These are phyloP conservation scores for Arachnopeziza araneosa DNA, from an alignment of 2,329 filamentous ascomycete genomes.

Conservation along the genomic window DNA sequence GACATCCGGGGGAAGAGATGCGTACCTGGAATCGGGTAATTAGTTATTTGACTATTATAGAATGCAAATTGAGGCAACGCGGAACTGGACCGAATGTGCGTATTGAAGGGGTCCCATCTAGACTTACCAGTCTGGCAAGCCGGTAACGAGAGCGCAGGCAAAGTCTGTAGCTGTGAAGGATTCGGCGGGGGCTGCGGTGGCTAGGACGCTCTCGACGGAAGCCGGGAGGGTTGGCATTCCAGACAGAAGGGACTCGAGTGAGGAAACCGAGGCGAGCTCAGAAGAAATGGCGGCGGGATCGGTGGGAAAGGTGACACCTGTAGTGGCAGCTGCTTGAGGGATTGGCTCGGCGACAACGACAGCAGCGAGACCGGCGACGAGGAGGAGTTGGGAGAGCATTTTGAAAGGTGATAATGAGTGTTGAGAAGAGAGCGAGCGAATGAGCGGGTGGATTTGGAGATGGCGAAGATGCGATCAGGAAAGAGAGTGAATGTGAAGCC, in stretches of 20 bases:
- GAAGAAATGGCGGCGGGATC: constrained; percentile 3
- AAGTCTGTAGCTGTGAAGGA: neutral
- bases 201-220: constrained; percentile 9
- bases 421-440: neutral
- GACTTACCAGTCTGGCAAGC: constrained; percentile 5
- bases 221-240: constrained; percentile 13
- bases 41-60: no score
- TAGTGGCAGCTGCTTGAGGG: constrained; percentile 1
- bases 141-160: constrained; percentile 1
- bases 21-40: neutral
- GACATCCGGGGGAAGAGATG: constrained; percentile 7
- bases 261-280: constrained; percentile 4
- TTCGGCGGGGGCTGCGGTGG: constrained; percentile 9
- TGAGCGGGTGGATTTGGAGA: neutral
- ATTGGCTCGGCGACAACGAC: constrained; percentile 7
- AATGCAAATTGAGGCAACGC: no score
- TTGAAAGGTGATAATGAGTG: neutral
- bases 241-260: constrained; percentile 2
- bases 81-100: no score
- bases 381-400: constrained; percentile 10
- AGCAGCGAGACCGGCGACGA: constrained; percentile 8
- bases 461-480: neutral
- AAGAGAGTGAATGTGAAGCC: neutral
- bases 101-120: no score
- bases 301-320: constrained; percentile 1